phyloP scores from a whole-genome alignment of 2,329 filamentous ascomycete genomes.

The Chaetomiaceae sp. region DNA sequence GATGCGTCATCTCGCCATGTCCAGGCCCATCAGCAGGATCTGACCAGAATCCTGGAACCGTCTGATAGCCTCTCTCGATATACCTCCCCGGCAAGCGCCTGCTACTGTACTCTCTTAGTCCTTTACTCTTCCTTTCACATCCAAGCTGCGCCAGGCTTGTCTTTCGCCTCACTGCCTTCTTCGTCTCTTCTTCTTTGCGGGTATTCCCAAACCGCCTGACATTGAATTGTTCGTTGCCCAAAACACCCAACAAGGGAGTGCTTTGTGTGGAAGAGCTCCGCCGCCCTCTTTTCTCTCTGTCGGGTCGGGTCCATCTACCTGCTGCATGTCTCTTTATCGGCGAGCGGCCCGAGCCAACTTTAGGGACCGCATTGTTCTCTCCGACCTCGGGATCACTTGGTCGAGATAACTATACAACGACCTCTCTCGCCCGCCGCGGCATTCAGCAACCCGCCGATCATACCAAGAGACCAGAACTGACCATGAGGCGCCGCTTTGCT shows the following conservation, averaged over 20 bases:
- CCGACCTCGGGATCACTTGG: background rate
- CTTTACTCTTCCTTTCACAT: conserved; percentile 1
- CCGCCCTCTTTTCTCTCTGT: background rate
- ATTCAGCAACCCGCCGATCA: background rate
- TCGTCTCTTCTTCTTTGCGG: conserved; percentile 8
- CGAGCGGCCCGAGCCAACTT: conserved; percentile 1
- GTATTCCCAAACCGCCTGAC: conserved; percentile 4
- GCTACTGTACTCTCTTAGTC: background rate
- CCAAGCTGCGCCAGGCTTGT: background rate
- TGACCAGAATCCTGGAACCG: background rate
- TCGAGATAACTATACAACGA: background rate
- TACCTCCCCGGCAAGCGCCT: conserved; percentile 14
- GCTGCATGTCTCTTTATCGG: conserved; percentile 10
- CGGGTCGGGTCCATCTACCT: background rate
- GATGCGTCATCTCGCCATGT: conserved; percentile 12
- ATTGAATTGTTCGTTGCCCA: conserved; percentile 2
- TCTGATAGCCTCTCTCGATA: conserved; percentile 9
- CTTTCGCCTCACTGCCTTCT: background rate
- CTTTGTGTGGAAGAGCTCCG: conserved; percentile 8
- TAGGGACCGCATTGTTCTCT: conserved; percentile 7
- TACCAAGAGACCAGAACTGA: background rate
- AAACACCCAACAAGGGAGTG: conserved; percentile 9
- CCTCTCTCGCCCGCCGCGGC: background rate
- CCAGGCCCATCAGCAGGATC: no score
- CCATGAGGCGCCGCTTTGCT: conserved; percentile 31